These are phyloP conservation scores for Crotalaria pallida DNA, from an alignment of 306 rosid genomes.

Conservation along the genomic window DNA sequence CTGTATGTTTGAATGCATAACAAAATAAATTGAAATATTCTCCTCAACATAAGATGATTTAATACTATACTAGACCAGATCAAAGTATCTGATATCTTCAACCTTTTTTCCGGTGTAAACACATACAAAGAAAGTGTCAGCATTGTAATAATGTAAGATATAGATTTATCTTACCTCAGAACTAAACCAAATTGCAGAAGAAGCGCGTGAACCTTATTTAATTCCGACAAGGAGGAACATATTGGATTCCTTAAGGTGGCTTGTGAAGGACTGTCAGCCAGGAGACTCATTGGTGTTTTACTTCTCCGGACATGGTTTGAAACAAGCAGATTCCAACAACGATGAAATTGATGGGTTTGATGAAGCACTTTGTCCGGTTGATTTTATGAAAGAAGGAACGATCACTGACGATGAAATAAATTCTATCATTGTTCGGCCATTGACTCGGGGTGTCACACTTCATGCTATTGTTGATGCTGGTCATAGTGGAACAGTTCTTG, in stretches of 20 bases:
- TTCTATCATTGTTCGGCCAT: slow-evolving; percentile 52
- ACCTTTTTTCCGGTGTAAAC: not conserved
- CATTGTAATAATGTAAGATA: not conserved
- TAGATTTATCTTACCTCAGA: not conserved
- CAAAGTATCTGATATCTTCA: no score
- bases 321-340: slow-evolving; percentile 42
- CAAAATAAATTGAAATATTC: not conserved
- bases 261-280: slow-evolving; percentile 45
- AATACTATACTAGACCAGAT: not conserved
- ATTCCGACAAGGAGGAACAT: slow-evolving; percentile 72
- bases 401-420: slow-evolving; percentile 57
- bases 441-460: slow-evolving; percentile 41
- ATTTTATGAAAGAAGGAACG: slow-evolving; percentile 54
- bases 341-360: slow-evolving; percentile 59
- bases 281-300: slow-evolving; percentile 67
- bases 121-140: not conserved
- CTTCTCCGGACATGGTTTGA: slow-evolving; percentile 76
- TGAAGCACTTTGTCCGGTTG: slow-evolving; percentile 65
- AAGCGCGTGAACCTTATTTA: not conserved
- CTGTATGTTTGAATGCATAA: not conserved
- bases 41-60: not conserved
- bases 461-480: slow-evolving; percentile 78
- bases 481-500: slow-evolving; percentile 77
- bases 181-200: slow-evolving; percentile 34
- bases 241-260: slow-evolving; percentile 50